A percentile compares a stretch with the other conserved stretches of the same genome.
phyloP scores from a whole-genome alignment of 768 basidiomycete species.

The Calocera cornea region DNA sequence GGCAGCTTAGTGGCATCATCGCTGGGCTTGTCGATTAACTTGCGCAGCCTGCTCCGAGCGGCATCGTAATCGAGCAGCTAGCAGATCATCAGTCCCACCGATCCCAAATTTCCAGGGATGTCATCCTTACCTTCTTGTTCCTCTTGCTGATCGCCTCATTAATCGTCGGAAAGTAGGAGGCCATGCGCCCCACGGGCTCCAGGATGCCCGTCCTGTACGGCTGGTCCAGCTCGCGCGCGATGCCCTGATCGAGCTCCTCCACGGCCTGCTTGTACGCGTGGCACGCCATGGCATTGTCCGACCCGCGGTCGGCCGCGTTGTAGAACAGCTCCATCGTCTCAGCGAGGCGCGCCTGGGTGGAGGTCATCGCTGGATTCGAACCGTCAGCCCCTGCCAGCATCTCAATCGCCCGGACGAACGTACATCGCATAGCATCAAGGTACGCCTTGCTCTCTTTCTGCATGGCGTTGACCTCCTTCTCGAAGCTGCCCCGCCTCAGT shows the following conservation, averaged over 20 bases:
- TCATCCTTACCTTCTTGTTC: constrained; percentile 81
- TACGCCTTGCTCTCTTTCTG: constrained; percentile 95
- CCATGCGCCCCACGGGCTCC: constrained; percentile 94
- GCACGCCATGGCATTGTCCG: constrained; percentile 91
- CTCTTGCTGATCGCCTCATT: constrained; percentile 90
- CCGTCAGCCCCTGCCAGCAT: no score
- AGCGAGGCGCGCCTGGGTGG: constrained; percentile 82
- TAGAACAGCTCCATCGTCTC: constrained; percentile 93
- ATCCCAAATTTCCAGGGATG: neutral
- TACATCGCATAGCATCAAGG: constrained; percentile 86
- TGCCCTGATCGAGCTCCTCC: constrained; percentile 78
- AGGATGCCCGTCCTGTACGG: constrained; percentile 91
- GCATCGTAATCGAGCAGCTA: constrained; percentile 94
- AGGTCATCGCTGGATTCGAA: constrained; percentile 67
- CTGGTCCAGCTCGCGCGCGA: constrained; percentile 74
- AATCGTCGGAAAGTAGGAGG: constrained; percentile 83
- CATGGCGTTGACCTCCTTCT: constrained; percentile 86
- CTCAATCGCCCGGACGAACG: constrained; percentile 17
- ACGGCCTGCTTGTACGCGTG: constrained; percentile 93
- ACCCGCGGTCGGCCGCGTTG: constrained; percentile 63
- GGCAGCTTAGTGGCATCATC: constrained; percentile 89
- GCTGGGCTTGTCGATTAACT: constrained; percentile 78
- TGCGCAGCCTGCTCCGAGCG: constrained; percentile 77
- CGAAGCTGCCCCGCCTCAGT: constrained; percentile 44
- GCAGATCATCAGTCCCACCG: neutral